phyloP scores from a whole-genome alignment of 371 early-diverging fungal genomes.

The Enterospora canceri region DNA sequence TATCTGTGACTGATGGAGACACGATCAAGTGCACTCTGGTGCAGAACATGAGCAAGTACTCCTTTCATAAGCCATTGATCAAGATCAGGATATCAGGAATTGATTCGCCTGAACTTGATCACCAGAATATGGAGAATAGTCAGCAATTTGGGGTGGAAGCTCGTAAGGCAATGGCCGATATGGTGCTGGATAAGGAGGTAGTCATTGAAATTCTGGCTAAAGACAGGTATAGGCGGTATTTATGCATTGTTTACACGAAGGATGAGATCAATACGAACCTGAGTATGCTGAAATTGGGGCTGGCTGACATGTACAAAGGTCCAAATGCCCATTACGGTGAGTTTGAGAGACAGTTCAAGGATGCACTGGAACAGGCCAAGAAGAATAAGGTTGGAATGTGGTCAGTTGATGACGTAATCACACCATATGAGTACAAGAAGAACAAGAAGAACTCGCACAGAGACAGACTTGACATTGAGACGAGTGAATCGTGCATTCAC shows the following conservation, averaged over 20 bases:
- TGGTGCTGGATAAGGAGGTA: constrained; percentile 56
- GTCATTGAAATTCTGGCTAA: constrained; percentile 57
- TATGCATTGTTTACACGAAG: constrained; percentile 59
- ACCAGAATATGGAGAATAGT: constrained; percentile 62
- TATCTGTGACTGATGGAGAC: neutral
- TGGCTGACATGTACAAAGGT: constrained; percentile 62
- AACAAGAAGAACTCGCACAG: too few relatives aligned
- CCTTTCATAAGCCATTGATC: neutral
- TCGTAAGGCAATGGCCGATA: constrained; percentile 58
- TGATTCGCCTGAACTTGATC: constrained; percentile 65
- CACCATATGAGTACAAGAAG: neutral
- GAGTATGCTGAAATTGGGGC: constrained; percentile 62
- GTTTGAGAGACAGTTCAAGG: constrained; percentile 55
- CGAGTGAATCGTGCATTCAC: too few relatives aligned
- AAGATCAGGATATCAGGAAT: constrained; percentile 64
- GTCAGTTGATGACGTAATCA: neutral
- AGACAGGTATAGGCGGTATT: constrained; percentile 64
- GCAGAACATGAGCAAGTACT: neutral
- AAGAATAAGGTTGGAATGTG: constrained; percentile 32
- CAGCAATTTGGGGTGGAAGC: constrained; percentile 63
- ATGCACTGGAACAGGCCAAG: constrained; percentile 59
- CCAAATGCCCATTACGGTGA: constrained; percentile 63
- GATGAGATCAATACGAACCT: constrained; percentile 58
- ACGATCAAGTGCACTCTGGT: neutral
- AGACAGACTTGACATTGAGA: too few relatives aligned